Conservation (phyloP, 345 rosid species). For the Salix koriyanagi region DNA sequence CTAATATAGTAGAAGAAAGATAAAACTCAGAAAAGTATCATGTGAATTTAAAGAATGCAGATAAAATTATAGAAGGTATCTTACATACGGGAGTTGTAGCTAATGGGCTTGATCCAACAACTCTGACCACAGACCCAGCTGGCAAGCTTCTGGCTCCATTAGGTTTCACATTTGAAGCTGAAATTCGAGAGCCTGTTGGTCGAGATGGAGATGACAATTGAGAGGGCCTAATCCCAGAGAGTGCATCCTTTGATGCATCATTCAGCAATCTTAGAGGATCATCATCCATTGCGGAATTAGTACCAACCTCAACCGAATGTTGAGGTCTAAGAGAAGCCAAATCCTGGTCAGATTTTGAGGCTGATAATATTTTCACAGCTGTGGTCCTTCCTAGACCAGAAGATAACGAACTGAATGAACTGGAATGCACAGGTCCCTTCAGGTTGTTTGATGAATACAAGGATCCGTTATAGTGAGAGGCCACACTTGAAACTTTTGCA, state of each 20-base stretch:
- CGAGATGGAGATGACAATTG: conserved; percentile 59
- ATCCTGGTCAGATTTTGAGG: conserved; percentile 83
- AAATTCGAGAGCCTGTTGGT: conserved; percentile 36
- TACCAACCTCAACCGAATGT: conserved; percentile 41
- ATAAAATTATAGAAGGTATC: conserved; percentile 37
- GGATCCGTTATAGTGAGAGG: conserved; percentile 40
- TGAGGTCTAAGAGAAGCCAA: conserved; percentile 64
- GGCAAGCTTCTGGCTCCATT: conserved; percentile 44
- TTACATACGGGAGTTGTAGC: conserved; percentile 74
- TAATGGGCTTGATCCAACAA: conserved; percentile 40
- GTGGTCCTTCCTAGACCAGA: conserved; percentile 48
- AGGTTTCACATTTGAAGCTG: conserved; percentile 42
- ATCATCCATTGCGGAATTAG: conserved; percentile 39
- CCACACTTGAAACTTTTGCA: conserved; percentile 30
- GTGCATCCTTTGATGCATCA: conserved; percentile 36
- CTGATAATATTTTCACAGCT: conserved; percentile 42
- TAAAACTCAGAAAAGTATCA: not conserved
- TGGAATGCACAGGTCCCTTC: conserved; percentile 50
- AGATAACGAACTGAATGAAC: conserved; percentile 46
- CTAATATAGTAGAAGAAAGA: conserved; percentile 9
- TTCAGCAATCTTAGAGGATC: conserved; percentile 44
- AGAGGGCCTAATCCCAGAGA: conserved; percentile 41
- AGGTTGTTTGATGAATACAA: conserved; percentile 45
- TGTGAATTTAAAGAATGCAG: conserved; percentile 1
- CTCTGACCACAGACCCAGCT: conserved; percentile 37